A percentile compares a stretch with the other conserved stretches of the same genome.
Conservation (phyloP, 1,139 yeast genomes). For the Candida sojae region DNA sequence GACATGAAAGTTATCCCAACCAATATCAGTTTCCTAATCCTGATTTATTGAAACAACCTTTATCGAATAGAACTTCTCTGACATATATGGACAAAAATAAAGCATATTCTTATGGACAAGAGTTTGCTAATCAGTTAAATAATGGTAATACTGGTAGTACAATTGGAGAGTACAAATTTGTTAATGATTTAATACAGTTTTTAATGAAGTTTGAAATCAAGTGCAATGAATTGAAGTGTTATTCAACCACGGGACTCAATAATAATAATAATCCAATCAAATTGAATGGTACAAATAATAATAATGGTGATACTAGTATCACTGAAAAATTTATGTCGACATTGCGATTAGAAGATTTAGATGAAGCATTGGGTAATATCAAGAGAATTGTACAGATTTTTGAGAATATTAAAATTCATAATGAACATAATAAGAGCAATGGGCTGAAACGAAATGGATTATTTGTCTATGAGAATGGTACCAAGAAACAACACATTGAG, state of each 20-base stretch:
- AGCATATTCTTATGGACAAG: neutral
- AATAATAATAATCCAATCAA: neutral
- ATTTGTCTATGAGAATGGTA: slow-evolving; percentile 9
- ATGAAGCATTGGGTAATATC: slow-evolving; percentile 11
- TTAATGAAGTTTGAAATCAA: slow-evolving; percentile 13
- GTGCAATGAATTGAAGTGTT: slow-evolving; percentile 10
- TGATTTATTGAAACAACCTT: slow-evolving; percentile 7
- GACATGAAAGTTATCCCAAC: slow-evolving; percentile 16
- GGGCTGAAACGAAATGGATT: slow-evolving; percentile 5
- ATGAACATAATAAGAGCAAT: slow-evolving; percentile 4
- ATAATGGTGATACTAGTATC: neutral
- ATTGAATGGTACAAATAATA: neutral
- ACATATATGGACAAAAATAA: slow-evolving; percentile 10
- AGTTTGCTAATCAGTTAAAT: neutral
- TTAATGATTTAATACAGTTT: slow-evolving; percentile 13
- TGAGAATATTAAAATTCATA: slow-evolving; percentile 9
- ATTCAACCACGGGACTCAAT: neutral
- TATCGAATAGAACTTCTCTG: slow-evolving; percentile 7
- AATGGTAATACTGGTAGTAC: neutral
- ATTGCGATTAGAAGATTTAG: slow-evolving; percentile 10
- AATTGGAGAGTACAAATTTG: slow-evolving; percentile 7
- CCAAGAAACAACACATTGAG: slow-evolving; percentile 2
- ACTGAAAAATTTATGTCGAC: slow-evolving; percentile 8
- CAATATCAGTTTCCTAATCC: slow-evolving; percentile 12
- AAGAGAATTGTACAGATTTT: slow-evolving; percentile 11